Evolutionary conservation across 495 filamentous ascomycete species (phyloP).

Genomic region (Hyaloscypha variabilis): DNA sequence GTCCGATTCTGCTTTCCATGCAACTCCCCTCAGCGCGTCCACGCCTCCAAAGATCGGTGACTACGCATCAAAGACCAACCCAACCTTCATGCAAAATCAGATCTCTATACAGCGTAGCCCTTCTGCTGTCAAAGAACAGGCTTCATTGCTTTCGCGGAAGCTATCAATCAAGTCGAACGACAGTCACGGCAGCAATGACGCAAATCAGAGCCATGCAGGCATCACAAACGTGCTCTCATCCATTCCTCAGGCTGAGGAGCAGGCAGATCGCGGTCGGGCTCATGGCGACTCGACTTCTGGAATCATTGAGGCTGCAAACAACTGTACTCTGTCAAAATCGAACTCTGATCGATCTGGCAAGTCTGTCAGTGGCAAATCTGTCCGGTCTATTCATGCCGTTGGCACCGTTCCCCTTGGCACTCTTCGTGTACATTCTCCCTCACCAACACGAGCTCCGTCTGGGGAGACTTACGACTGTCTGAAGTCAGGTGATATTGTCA

Average conservation of each 20-base stretch:
- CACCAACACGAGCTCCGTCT: conserved; percentile 13
- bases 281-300: conserved; percentile 15
- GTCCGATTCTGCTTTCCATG: conserved; percentile 20
- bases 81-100: conserved; percentile 29
- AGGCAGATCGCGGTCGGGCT: conserved; percentile 2
- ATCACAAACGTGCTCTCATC: conserved; percentile 3
- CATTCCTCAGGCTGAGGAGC: not conserved
- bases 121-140: conserved; percentile 16
- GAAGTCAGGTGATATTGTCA: conserved; percentile 42
- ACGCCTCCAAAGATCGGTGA: not conserved
- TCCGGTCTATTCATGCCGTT: conserved; percentile 26
- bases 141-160: conserved; percentile 18
- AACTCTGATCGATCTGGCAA: conserved; percentile 13
- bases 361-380: conserved; percentile 10
- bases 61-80: conserved; percentile 9
- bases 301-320: conserved; percentile 7
- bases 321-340: conserved; percentile 20
- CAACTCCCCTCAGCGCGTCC: conserved; percentile 2
- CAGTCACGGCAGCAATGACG: conserved; percentile 10
- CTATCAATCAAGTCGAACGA: conserved; percentile 25
- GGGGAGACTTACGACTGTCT: conserved; percentile 20
- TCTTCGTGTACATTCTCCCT: conserved; percentile 38
- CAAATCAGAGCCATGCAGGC: not conserved
- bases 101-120: conserved; percentile 26
- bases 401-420: conserved; percentile 39